Evolutionary conservation across 148 eudicot species (phyloP).

Genomic region (Vaccinium macrocarpon): DNA sequence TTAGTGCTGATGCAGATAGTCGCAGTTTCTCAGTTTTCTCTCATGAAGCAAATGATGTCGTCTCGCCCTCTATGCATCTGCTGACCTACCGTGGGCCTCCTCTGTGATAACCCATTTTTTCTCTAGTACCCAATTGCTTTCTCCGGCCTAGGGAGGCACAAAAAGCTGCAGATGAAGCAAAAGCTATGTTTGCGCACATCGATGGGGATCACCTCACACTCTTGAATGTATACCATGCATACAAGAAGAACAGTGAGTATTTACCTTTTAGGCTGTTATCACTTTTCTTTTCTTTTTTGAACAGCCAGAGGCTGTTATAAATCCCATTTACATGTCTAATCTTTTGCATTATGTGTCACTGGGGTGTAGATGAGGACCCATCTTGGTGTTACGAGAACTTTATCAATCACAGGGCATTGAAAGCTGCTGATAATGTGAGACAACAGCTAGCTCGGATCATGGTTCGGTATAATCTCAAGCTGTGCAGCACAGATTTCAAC

Average conservation of each 20-base stretch:
- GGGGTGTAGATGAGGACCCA: constrained; percentile 71
- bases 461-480: constrained; percentile 73
- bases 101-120: constrained; percentile 95
- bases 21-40: constrained; percentile 98
- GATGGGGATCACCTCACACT: constrained; percentile 97
- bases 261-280: not conserved
- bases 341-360: not conserved
- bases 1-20: constrained; percentile 98
- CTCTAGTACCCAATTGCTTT: constrained; percentile 99
- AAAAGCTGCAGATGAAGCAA: constrained; percentile 95
- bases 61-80: constrained; percentile 99
- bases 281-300: no score
- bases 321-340: not conserved
- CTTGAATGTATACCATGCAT: constrained; percentile 94
- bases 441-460: constrained; percentile 89
- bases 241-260: constrained; percentile 89
- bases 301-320: no score
- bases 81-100: constrained; percentile 99
- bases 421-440: constrained; percentile 93
- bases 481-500: constrained; percentile 92
- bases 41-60: constrained; percentile 96
- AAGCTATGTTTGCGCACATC: constrained; percentile 80
- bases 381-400: constrained; percentile 95
- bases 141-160: constrained; percentile 99
- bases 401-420: constrained; percentile 69